Evolutionary conservation across 2,329 filamentous ascomycete genomes (phyloP), one percentile per base, ranked within the genome.

Genomic region (Cryphonectria parasitica): DNA sequence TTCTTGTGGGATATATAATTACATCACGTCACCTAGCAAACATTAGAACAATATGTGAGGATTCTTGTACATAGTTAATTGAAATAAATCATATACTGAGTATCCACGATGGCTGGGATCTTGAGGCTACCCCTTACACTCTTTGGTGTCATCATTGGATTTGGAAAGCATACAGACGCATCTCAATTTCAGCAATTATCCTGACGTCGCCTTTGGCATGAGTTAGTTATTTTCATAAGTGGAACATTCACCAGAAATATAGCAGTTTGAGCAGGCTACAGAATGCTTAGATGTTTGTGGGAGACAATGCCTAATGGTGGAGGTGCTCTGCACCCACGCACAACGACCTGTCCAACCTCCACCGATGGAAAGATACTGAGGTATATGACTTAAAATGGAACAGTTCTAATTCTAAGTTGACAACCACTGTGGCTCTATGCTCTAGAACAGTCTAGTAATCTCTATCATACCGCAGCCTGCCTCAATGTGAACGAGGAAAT

Each of bases 361-460:
- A 49, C 19, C 6, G 6, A 49, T 49, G 17, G 17, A 19, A 19
- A 49, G 45, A 49, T 49, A 39, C 10, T 39, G 1, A 39, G 13
- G 8, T 13, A 11, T 11, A 7, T 22, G 3, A 56, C 25, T 6
- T 13, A 15, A 31, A 31, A 56, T 5, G 52, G 7, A 25, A 28
- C 11, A 28, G 28, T 25, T 17, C 17, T 28, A 58, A 8, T 8
- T 31, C 4, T 31, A 34, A 19, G 28, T 15, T 28, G 28, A 31
- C 13, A 19, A 15, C 25, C 15, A 31, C 54, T 15, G 13, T 58
- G 54, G 19, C 22, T 58, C 54, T 58, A 58, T 58, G 25, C 7
- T 56, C 52, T 56, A 28, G n/a, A 65, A 49, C 54, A 66, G 58
- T 60, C 54, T 31, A 65, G 60, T 58, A 61, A 49, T 45, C 28